phyloP scores from a whole-genome alignment of 2,329 filamentous ascomycete genomes.

The Polychaeton citri region DNA sequence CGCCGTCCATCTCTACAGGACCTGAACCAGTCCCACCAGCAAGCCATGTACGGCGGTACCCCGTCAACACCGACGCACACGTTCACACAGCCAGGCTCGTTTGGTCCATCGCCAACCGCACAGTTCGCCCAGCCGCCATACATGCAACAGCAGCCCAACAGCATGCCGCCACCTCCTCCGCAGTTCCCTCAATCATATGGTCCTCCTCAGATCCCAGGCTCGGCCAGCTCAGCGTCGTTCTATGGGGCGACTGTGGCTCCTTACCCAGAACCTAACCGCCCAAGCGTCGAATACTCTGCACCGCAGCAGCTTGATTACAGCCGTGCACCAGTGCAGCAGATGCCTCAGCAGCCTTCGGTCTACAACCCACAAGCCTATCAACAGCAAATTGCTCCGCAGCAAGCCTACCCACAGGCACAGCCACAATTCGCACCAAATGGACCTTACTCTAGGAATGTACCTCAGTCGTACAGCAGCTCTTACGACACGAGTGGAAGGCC shows the following conservation, averaged over 20 bases:
- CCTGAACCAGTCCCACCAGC: constrained; percentile 27
- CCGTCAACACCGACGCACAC: constrained; percentile 25
- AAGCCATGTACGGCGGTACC: constrained; percentile 24
- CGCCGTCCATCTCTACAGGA: constrained; percentile 34
- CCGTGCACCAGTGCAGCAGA: constrained; percentile 27
- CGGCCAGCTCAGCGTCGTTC: constrained; percentile 15
- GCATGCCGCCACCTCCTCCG: constrained; percentile 18
- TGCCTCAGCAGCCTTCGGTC: constrained; percentile 16
- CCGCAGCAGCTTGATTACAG: constrained; percentile 24
- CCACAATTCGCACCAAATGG: constrained; percentile 1
- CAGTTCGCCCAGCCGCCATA: constrained; percentile 14
- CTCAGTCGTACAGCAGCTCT: constrained; percentile 3
- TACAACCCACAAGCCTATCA: constrained; percentile 24
- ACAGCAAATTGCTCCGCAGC: constrained; percentile 14
- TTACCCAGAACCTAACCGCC: constrained; percentile 19
- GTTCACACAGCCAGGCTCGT: constrained; percentile 25
- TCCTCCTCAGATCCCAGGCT: constrained; percentile 5
- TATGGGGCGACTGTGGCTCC: neutral
- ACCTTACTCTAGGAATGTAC: neutral
- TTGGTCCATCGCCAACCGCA: constrained; percentile 16
- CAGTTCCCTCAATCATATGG: constrained; percentile 17
- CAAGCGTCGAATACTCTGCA: constrained; percentile 26
- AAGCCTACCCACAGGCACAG: constrained; percentile 12
- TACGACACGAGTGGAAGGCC: constrained; percentile 9
- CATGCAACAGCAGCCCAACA: constrained; percentile 14